Conservation (phyloP, 176 grass and related monocot genomes). For the Bromus sterilis region DNA sequence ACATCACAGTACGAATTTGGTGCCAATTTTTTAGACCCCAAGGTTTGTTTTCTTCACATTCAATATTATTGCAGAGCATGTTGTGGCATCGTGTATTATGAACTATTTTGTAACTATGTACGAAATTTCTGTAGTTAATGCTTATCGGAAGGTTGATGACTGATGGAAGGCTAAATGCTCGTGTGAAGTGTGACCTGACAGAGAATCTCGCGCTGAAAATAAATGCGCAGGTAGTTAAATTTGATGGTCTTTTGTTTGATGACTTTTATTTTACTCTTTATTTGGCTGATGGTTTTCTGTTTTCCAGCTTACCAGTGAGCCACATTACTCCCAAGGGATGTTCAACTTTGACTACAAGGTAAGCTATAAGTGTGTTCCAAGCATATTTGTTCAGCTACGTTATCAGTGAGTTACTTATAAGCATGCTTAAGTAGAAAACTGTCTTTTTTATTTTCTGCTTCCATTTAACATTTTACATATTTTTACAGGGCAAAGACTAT, state of each 20-base stretch:
- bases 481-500: conserved; percentile 75
- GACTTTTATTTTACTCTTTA: not conserved
- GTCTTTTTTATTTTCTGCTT: conserved; percentile 5
- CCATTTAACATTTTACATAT: conserved; percentile 18
- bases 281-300: conserved; percentile 8
- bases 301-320: conserved; percentile 88
- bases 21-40: conserved; percentile 94
- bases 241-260: conserved; percentile 3
- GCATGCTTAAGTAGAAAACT: not conserved
- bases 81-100: not conserved
- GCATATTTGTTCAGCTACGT: not conserved
- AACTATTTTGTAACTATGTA: conserved; percentile 13
- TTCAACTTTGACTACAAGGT: conserved; percentile 99
- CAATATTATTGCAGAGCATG: not conserved
- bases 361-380: not conserved
- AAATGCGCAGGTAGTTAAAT: conserved; percentile 78
- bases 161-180: conserved; percentile 92
- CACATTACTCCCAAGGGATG: conserved; percentile 98
- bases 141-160: conserved; percentile 92
- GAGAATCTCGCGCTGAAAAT: conserved; percentile 81
- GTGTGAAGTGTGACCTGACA: conserved; percentile 94
- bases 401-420: not conserved
- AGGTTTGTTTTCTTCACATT: conserved; percentile 45
- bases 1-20: conserved; percentile 96
- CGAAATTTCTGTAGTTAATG: conserved; percentile 59